Evolutionary conservation across 208 protist species (phyloP).

Genomic region (Crithidia thermophila): DNA sequence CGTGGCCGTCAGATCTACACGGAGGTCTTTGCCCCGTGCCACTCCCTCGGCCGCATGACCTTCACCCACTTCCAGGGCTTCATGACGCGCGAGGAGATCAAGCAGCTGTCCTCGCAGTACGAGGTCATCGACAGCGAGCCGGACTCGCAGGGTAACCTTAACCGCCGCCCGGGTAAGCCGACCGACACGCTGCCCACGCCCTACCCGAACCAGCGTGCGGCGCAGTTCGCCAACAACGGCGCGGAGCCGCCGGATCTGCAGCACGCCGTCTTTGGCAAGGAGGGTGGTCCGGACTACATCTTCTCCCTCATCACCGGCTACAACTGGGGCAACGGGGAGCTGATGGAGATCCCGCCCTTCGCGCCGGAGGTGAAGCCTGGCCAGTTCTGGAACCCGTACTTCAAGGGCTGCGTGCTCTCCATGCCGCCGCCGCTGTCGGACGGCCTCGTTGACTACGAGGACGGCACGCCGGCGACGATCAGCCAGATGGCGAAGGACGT

Average conservation of each 20-base stretch:
- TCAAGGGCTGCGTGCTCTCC: slow-evolving; percentile 97
- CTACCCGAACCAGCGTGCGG: slow-evolving; percentile 98
- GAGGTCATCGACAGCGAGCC: slow-evolving; percentile 96
- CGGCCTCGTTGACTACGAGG: slow-evolving; percentile 97
- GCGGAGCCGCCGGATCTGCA: slow-evolving; percentile 98
- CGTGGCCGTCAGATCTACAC: slow-evolving; percentile 98
- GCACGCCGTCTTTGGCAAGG: slow-evolving; percentile 96
- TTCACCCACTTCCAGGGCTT: slow-evolving; percentile 98
- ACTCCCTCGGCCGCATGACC: slow-evolving; percentile 95
- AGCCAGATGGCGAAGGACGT: slow-evolving; percentile 99
- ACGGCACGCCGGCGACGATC: slow-evolving; percentile 96
- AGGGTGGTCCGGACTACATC: slow-evolving; percentile 97
- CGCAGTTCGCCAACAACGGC: slow-evolving; percentile 96
- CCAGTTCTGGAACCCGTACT: slow-evolving; percentile 98
- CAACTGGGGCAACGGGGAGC: slow-evolving; percentile 94
- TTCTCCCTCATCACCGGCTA: slow-evolving; percentile 99
- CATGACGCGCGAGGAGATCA: slow-evolving; percentile 97
- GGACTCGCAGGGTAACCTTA: slow-evolving; percentile 96
- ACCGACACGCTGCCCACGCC: slow-evolving; percentile 97
- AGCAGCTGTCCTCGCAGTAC: slow-evolving; percentile 92
- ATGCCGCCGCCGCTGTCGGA: slow-evolving; percentile 97
- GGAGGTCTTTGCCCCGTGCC: slow-evolving; percentile 98
- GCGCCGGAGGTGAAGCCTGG: slow-evolving; percentile 85
- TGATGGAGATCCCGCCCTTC: slow-evolving; percentile 85
- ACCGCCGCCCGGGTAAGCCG: slow-evolving; percentile 96